Conservation (phyloP, 2,329 filamentous ascomycete species). For the Clonostachys chloroleuca region DNA sequence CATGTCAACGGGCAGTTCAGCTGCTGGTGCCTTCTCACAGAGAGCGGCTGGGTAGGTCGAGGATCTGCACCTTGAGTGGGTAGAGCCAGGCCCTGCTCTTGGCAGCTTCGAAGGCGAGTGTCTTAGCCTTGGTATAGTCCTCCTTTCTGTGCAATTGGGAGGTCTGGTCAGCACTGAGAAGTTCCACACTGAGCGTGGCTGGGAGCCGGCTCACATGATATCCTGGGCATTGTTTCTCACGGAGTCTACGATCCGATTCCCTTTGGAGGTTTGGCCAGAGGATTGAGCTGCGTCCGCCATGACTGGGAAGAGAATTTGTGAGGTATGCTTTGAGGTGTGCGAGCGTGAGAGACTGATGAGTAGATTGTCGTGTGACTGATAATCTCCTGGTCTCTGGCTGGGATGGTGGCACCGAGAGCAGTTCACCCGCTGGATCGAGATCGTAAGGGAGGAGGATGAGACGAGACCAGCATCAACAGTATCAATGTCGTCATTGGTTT, state of each 20-base stretch:
- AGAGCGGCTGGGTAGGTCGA: not conserved
- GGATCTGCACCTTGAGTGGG: conserved; percentile 59
- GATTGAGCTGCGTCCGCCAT: conserved; percentile 17
- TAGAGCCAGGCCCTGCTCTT: conserved; percentile 80
- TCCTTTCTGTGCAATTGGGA: conserved; percentile 43
- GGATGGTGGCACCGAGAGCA: too few species aligned
- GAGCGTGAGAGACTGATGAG: too few species aligned
- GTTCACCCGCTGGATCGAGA: too few species aligned
- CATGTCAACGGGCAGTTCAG: conserved; percentile 5
- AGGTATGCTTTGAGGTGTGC: too few species aligned
- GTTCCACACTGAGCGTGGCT: conserved; percentile 5
- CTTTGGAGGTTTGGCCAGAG: conserved; percentile 10
- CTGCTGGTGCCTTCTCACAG: not conserved
- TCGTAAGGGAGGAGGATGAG: too few species aligned
- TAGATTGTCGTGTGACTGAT: too few species aligned
- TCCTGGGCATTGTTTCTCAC: conserved; percentile 42
- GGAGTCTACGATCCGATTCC: conserved; percentile 26
- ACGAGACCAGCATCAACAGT: too few species aligned
- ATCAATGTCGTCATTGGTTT: too few species aligned
- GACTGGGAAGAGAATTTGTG: not conserved
- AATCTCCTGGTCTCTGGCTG: too few species aligned
- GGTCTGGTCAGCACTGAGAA: conserved; percentile 3
- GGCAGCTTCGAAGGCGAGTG: conserved; percentile 63
- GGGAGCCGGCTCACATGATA: conserved; percentile 32
- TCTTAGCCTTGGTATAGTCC: conserved; percentile 64